Base-by-base conservation (phyloP, 441 rosid species). In the Biscutella laevigata region DNA sequence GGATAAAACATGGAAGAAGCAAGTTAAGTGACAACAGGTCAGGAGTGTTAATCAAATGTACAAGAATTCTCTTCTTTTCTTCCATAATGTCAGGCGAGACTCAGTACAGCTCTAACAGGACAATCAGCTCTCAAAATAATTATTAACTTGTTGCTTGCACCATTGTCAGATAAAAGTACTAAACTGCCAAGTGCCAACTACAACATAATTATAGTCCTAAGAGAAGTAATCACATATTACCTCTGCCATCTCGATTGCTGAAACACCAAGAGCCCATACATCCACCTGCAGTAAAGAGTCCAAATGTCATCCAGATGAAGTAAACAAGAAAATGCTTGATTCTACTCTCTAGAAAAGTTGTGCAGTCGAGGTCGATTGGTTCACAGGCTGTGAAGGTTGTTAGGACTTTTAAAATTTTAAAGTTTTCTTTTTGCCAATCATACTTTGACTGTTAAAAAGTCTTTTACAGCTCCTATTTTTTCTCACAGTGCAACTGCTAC, bases 171-270 rank as follows among this genome's bases (percentile, higher is more conserved):
- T 13, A 19, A 56, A 22, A 7, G 25, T 22, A 32, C 13, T 47
- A 24, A 57, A 50, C 56, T 41, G 62, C 35, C 58, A 53, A 27
- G 20, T 17, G 20, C 20, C 20, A 17, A 17, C 27, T 45, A 62
- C 14, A 64, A 38, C 28, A 39, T n/a, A 28, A 41, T 6, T 25
- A 27, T 34, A 73, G 54, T 30, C 57, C 69, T 58, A 56, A 13
- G 58, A 15, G 20, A 10, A 54, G 45, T 57, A 15, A 32, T 51
- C 29, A 26, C 14, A 21, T 29, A 64, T 56, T 81, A 88, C 99
- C 99, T 94, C 99, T 5, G 99, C 99, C 99, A 94, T 86, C 79
- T 94, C 99, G 78, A 94, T 78, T 50, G 99, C 99, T 74, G 99
- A 94, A 68, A 94, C 92, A 64, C 99, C 97, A 69, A 92, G 95